These are phyloP conservation scores for Reutealis trisperma DNA, from an alignment of 345 rosid genomes.

Conservation along the genomic window DNA sequence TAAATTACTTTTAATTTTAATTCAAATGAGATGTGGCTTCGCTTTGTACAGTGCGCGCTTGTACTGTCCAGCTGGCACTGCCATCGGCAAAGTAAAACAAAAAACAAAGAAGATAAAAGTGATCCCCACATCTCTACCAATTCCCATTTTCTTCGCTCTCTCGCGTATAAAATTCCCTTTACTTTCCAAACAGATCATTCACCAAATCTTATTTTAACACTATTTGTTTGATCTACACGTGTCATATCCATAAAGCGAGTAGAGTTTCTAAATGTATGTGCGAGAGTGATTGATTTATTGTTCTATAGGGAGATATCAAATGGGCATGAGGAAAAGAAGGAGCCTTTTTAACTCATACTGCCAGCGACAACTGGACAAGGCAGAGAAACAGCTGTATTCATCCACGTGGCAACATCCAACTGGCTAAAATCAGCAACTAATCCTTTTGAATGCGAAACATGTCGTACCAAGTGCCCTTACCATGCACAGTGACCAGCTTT, in stretches of 20 bases:
- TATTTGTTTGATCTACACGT: neutral
- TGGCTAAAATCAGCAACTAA: neutral
- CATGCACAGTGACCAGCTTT: constrained; percentile 31
- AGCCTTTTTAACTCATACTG: constrained; percentile 20
- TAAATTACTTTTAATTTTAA: too few species aligned
- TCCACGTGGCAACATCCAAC: neutral
- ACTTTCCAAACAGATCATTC: neutral
- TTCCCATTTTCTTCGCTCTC: neutral
- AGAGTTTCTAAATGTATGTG: accelerated
- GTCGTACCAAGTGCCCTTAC: constrained; percentile 18
- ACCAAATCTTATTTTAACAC: neutral
- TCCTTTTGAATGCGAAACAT: constrained; percentile 16
- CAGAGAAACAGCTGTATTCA: constrained; percentile 35
- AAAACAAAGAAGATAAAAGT: constrained; percentile 18
- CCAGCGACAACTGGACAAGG: constrained; percentile 51
- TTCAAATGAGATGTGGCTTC: neutral
- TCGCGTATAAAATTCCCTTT: neutral
- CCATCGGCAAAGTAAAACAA: constrained; percentile 18
- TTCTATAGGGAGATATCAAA: constrained; percentile 2
- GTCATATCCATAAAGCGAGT: neutral
- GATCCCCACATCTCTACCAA: neutral
- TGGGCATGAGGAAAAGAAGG: constrained; percentile 22
- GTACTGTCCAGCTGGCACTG: constrained; percentile 40
- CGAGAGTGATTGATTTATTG: neutral
- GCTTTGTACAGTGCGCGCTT: constrained; percentile 3